Base-by-base conservation (phyloP, 2,329 filamentous ascomycete species). In the Colletotrichum tanaceti region DNA sequence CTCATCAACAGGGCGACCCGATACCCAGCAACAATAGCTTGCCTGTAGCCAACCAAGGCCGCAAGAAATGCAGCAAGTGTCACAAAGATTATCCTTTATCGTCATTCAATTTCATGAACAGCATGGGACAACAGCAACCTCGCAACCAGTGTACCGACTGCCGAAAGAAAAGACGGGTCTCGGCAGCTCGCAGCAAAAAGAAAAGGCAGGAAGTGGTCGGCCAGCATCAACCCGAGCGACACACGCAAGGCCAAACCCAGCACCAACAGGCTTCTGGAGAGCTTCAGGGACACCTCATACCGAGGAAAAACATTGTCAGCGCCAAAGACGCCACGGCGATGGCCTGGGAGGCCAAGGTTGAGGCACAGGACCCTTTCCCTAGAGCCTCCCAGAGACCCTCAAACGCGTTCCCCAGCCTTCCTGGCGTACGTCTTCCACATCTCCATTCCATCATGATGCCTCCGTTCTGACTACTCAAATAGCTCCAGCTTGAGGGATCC, bases 31-130 rank as follows among this genome's bases (percentile, higher is more conserved):
- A 39, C 5, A 2, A 38, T 7, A 6, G 20, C 13, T 38, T 32
- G 1, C 14, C 32, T 11, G 32, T 14, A 3, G 28, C 28, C 14
- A 10, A 7, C 20, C 24, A 18, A 5, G 10, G 35, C 9, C 16
- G 13, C 22, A 44, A 55, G 44, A 44, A 44, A 38, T 67, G 64
- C 18, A 52, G 6, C 50, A 67, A 57, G 24, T 67, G 64, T 50
- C 35, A 28, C 9, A 39, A 52, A 7, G 20, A 20, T 2, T 22
- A 18, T 9, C 58, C 50, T 1, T 4, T 57, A 3, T 22, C 14
- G 3, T n/a, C 43, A 5, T 50, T 24, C 5, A 4, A n/a, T 13
- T 32, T 55, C 16, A 44, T 62, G 22, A 49, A 9, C 24, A 18
- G 35, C 2, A 57, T 63, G 64, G 64, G 64, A 7, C 32, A 22